Evolutionary conservation across 805 yeast genomes (phyloP), one percentile per base, ranked within the genome.

Genomic region (Pichia scutulata): DNA sequence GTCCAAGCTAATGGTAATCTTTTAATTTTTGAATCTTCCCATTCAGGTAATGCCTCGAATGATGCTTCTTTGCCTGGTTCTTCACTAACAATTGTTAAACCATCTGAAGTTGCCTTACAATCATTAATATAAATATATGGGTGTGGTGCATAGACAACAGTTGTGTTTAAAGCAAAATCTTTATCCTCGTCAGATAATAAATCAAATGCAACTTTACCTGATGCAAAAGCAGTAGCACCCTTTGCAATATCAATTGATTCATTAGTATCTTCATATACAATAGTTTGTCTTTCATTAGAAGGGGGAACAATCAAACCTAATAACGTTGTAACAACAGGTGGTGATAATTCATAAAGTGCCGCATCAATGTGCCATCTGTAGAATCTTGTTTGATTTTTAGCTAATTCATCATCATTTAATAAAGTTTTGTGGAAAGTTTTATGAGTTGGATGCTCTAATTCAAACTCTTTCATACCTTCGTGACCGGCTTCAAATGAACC

Each of bases 331-430:
- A 84, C 86, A 57, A 84, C 78, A 28, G 96, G 96, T 26, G 96
- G 96, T 16, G 90, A 80, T 58, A 88, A 75, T 37, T 80, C 95
- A 61, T 89, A 89, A 40, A 89, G 74, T 5, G 96, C 96, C 37
- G 93, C 83, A 67, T 89, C 96, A 56, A 89, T 87, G 69, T 89
- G 96, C 96, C 96, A 89, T 69, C 96, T 78, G 76, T 88, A 89
- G 66, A 82, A 89, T 59, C 95, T 76, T 2, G 96, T 89, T 65
- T 78, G 77, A 47, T 82, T 78, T 23, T 77, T 61, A 8, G 72
- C 77, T 55, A 84, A 77, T 56, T 88, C 80, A 43, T 81, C 82
- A n/a, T 77, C 75, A 18, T 82, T 71, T 54, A 89, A 73, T 1
- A 81, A 74, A 14, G 74, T 69, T 57, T 82, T 82, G 70, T 89